Percentiles rank a stretch among this genome's conserved stretches.
Conservation (phyloP, 345 rosid genomes). For the Viola odorata region DNA sequence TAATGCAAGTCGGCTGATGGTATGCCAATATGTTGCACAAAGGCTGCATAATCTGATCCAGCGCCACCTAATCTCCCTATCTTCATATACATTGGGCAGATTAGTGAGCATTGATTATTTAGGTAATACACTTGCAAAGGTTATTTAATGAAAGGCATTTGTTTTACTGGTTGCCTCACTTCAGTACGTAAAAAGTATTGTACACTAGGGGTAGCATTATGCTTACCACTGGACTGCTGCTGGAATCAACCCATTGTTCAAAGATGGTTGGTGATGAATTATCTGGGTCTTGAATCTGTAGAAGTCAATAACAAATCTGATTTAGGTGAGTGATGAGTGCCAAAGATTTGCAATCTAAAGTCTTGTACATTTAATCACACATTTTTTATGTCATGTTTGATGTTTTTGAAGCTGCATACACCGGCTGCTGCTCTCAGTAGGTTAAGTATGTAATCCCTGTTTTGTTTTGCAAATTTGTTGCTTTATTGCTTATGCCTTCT, state of each 20-base stretch:
- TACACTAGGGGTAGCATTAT: not conserved
- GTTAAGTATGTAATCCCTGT: too few species aligned
- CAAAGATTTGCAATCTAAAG: too few species aligned
- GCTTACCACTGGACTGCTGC: conserved; percentile 43
- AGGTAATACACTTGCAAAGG: not conserved
- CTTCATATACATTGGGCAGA: conserved; percentile 26
- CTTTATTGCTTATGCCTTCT: not conserved
- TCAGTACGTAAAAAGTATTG: not conserved
- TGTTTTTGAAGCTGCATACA: not conserved
- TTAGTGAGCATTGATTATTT: not conserved
- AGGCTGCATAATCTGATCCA: conserved; percentile 73
- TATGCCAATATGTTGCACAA: conserved; percentile 75
- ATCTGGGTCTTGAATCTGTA: conserved; percentile 73
- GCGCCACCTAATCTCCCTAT: conserved; percentile 60
- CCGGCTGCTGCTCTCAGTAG: too few species aligned
- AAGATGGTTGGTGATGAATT: conserved; percentile 62
- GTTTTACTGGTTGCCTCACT: not conserved
- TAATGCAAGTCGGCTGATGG: conserved; percentile 54
- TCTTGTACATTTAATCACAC: not conserved
- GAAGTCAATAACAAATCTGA: conserved; percentile 5
- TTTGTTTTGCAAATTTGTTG: not conserved
- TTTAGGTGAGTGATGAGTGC: not conserved
- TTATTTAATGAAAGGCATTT: not conserved
- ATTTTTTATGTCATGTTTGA: not conserved
- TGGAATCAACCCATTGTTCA: conserved; percentile 52